Evolutionary conservation across 2,329 filamentous ascomycete species (phyloP).

Genomic region (Pleomassaria siparia): DNA sequence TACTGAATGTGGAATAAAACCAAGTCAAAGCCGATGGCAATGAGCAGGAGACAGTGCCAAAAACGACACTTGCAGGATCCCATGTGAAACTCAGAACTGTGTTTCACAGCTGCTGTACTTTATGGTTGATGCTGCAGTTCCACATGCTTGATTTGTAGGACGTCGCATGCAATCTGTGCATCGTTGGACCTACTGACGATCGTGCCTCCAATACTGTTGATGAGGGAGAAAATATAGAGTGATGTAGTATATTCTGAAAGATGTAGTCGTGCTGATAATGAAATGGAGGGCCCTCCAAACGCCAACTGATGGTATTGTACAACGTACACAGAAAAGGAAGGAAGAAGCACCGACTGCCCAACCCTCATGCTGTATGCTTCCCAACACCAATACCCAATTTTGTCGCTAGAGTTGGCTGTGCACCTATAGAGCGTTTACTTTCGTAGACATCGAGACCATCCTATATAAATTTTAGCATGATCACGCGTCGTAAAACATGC

Average conservation of each 20-base stretch:
- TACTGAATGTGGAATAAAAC: too few relatives aligned
- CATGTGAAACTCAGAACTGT: too few relatives aligned
- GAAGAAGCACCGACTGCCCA: background rate
- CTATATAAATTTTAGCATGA: slow-evolving; percentile 26
- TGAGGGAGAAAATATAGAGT: too few relatives aligned
- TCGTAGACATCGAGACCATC: slow-evolving; percentile 41
- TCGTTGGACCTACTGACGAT: too few relatives aligned
- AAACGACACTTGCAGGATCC: too few relatives aligned
- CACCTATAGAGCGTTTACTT: slow-evolving; percentile 12
- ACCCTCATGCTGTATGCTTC: background rate
- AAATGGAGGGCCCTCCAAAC: background rate
- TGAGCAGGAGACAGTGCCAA: too few relatives aligned
- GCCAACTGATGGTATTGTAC: background rate
- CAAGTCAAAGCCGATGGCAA: too few relatives aligned
- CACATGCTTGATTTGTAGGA: too few relatives aligned
- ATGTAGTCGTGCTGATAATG: background rate
- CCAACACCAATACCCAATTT: background rate
- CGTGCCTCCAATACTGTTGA: too few relatives aligned
- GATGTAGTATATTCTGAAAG: background rate
- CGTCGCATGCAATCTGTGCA: too few relatives aligned
- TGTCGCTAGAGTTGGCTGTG: background rate
- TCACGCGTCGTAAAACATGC: background rate
- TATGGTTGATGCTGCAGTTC: too few relatives aligned
- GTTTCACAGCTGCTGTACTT: too few relatives aligned
- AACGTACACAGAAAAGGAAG: background rate